A percentile compares a stretch with the other conserved stretches of the same genome.
These are phyloP conservation scores for Vachellia pachyceras DNA, from an alignment of 306 rosid genomes.

Conservation along the genomic window DNA sequence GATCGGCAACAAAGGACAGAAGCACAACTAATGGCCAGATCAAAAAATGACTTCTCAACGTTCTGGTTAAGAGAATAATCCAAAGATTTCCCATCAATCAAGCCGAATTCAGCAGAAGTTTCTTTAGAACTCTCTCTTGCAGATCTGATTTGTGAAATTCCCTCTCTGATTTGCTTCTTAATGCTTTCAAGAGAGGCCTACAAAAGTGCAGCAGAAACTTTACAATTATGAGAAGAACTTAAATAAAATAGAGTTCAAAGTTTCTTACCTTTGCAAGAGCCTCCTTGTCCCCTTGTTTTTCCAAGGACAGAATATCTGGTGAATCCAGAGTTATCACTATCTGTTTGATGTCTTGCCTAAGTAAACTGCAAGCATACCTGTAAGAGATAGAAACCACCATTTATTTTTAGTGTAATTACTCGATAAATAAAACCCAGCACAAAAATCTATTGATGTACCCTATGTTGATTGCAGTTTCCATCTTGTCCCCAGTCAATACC, in stretches of 20 bases:
- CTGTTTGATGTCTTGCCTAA: conserved; percentile 75
- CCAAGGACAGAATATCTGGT: conserved; percentile 65
- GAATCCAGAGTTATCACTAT: conserved; percentile 78
- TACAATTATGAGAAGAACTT: conserved; percentile 21
- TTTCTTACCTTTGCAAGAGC: conserved; percentile 58
- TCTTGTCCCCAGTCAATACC: conserved; percentile 95
- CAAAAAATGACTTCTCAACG: conserved; percentile 65
- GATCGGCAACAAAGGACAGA: conserved; percentile 92
- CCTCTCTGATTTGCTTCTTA: conserved; percentile 65
- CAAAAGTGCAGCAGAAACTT: conserved; percentile 45
- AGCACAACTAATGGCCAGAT: conserved; percentile 72
- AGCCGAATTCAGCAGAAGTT: conserved; percentile 52
- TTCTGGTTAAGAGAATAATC: conserved; percentile 62
- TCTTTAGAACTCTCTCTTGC: conserved; percentile 49
- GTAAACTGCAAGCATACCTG: conserved; percentile 91
- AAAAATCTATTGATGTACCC: conserved; percentile 56
- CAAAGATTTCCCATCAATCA: conserved; percentile 90
- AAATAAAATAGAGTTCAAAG: conserved; percentile 19
- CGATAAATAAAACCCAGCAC: conserved; percentile 29
- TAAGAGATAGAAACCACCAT: conserved; percentile 12
- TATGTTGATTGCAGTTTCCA: conserved; percentile 91
- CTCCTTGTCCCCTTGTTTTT: conserved; percentile 68
- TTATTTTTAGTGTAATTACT: conserved; percentile 29
- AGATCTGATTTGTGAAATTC: conserved; percentile 56
- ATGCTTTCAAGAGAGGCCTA: conserved; percentile 77